A percentile compares a stretch with the other conserved stretches of the same genome.
These are phyloP conservation scores for Lentinula detonsa DNA, from an alignment of 768 basidiomycete species.

Conservation along the genomic window DNA sequence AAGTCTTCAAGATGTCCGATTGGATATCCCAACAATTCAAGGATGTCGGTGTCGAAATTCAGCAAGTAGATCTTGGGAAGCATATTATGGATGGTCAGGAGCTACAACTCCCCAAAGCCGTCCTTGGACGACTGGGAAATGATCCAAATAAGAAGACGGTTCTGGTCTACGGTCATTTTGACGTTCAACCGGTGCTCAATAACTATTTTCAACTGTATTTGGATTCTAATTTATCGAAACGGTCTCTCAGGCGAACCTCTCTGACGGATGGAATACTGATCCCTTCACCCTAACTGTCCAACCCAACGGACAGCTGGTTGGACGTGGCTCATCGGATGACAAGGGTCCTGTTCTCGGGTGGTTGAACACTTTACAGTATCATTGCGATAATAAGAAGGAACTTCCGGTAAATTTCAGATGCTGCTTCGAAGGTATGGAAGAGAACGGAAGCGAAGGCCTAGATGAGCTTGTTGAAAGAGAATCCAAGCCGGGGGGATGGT, in stretches of 20 bases:
- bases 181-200: slow-evolving; percentile 79
- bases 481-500: slow-evolving; percentile 68
- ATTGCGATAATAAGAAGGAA: slow-evolving; percentile 54
- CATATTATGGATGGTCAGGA: slow-evolving; percentile 63
- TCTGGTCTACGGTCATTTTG: slow-evolving; percentile 90
- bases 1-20: slow-evolving; percentile 81
- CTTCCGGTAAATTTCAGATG: slow-evolving; percentile 87
- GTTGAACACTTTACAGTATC: slow-evolving; percentile 87
- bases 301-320: slow-evolving; percentile 59
- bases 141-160: slow-evolving; percentile 54
- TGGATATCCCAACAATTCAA: slow-evolving; percentile 75
- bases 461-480: slow-evolving; percentile 82
- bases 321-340: slow-evolving; percentile 86
- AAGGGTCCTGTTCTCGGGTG: slow-evolving; percentile 88
- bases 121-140: slow-evolving; percentile 54
- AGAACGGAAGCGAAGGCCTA: slow-evolving; percentile 85
- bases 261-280: slow-evolving; percentile 66
- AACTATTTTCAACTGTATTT: neutral
- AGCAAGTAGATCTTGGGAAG: slow-evolving; percentile 68
- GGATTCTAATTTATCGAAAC: neutral
- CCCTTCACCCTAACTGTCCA: slow-evolving; percentile 56
- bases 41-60: slow-evolving; percentile 72
- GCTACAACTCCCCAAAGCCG: slow-evolving; percentile 30
- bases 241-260: slow-evolving; percentile 21
- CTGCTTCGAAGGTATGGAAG: slow-evolving; percentile 98